phyloP scores from a whole-genome alignment of 73 alveolate species.

The Symbiodinium pilosum region DNA sequence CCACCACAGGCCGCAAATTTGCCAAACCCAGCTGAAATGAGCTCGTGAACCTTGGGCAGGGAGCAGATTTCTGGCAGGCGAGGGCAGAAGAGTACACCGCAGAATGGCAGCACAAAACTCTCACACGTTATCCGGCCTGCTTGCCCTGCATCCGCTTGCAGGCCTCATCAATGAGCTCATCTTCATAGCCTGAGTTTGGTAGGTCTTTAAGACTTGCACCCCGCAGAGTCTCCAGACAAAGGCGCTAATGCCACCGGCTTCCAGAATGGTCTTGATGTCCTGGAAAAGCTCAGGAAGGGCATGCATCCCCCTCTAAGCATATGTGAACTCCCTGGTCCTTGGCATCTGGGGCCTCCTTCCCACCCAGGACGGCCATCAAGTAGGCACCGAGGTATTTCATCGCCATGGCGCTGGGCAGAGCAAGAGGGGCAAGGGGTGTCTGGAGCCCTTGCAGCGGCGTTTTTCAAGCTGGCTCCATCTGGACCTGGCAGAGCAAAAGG shows the following conservation, averaged over 20 bases:
- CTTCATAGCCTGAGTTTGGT: slow-evolving; percentile 11
- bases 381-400: slow-evolving; percentile 82
- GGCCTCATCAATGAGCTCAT: slow-evolving; percentile 22
- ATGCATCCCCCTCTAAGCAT: too few species aligned
- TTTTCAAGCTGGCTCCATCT: too few species aligned
- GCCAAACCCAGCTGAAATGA: slow-evolving; percentile 55
- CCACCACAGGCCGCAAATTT: slow-evolving; percentile 90
- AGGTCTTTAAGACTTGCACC: background rate
- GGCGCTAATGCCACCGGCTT: slow-evolving; percentile 60
- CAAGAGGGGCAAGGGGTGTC: background rate
- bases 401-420: slow-evolving; percentile 14
- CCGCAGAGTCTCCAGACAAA: background rate
- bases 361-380: slow-evolving; percentile 83
- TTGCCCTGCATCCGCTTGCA: slow-evolving; percentile 80
- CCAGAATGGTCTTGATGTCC: slow-evolving; percentile 65
- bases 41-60: slow-evolving; percentile 51
- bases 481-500: too few species aligned
- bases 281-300: background rate
- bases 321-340: background rate
- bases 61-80: background rate
- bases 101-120: too few species aligned
- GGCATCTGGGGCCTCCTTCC: slow-evolving; percentile 50
- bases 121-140: background rate
- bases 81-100: too few species aligned
- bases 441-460: background rate